Percentiles rank a stretch among this genome's conserved stretches.
These are phyloP conservation scores for Pythium vanterpoolii DNA, from an alignment of 352 stramenopile genomes.

Conservation along the genomic window DNA sequence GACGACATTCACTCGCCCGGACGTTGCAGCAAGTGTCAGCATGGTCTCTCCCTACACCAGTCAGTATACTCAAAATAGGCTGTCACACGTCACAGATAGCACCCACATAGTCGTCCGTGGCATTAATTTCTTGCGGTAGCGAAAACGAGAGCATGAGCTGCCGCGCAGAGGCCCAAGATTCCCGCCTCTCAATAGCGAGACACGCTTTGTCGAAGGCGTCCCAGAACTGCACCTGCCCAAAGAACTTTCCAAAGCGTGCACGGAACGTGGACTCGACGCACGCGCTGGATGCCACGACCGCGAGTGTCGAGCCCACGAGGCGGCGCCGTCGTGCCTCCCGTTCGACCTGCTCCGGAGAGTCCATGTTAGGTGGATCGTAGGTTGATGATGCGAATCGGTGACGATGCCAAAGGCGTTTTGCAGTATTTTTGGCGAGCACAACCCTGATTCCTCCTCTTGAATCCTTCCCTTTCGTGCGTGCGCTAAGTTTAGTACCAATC, in stretches of 20 bases:
- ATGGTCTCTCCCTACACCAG: conserved; percentile 60
- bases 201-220: conserved; percentile 50
- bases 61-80: not conserved
- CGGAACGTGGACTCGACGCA: conserved; percentile 54
- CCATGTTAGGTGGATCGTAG: conserved; percentile 10
- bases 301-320: conserved; percentile 40
- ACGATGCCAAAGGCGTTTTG: not conserved
- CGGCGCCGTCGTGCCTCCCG: conserved; percentile 34
- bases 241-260: conserved; percentile 35
- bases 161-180: conserved; percentile 36
- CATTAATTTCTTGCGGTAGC: conserved; percentile 62
- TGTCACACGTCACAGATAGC: conserved; percentile 14
- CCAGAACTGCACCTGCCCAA: conserved; percentile 48
- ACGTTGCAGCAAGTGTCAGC: conserved; percentile 55
- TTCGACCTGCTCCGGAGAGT: conserved; percentile 24
- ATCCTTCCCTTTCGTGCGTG: too few species aligned
- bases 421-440: not conserved
- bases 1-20: conserved; percentile 43
- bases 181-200: conserved; percentile 24
- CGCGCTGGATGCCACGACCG: conserved; percentile 35
- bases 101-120: conserved; percentile 39
- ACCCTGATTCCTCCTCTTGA: too few species aligned
- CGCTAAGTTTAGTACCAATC: too few species aligned
- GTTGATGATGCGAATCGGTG: not conserved
- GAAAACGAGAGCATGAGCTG: conserved; percentile 62